Evolutionary conservation across 2,329 filamentous ascomycete species (phyloP), one percentile per base, ranked within the genome.

Genomic region (Myrmaecium sp.): DNA sequence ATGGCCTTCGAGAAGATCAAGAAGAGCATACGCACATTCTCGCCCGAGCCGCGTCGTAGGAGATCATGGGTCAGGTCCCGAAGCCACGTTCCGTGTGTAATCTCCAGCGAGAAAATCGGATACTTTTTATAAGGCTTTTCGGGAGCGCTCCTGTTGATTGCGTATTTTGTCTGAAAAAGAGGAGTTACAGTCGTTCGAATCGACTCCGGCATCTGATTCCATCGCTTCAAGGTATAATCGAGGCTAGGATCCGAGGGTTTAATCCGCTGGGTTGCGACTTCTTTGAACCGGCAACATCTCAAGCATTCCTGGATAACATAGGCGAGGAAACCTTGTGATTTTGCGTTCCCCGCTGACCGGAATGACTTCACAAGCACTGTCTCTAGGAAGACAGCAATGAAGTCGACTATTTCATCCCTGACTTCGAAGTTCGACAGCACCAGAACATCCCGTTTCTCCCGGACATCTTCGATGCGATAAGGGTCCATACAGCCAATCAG

Each of bases 241-340:
- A n/a, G n/a, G n/a, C n/a, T n/a, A n/a, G n/a, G n/a, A n/a, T n/a
- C n/a, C n/a, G n/a, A n/a, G n/a, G n/a, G n/a, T n/a, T n/a, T n/a
- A n/a, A n/a, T n/a, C n/a, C n/a, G n/a, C n/a, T n/a, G n/a, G n/a
- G 56, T 55, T 20, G 62, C 55, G 12, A 60, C 68, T 7, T 65
- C 58, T 31, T 63, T 72, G 42, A 94, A 74, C 15, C 77, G 74
- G 42, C 78, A 81, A 37, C 75, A 71, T 23, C 74, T 73, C 3
- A 95, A 64, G 21, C 95, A 64, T 41, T 92, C 77, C 50, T 99
- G 89, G 73, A 98, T 94, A 2, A 77, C 80, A 51, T 79, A 98
- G 2, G 86, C 86, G 11, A 99, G 62, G 44, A 91, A 93, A 0
- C 83, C 84, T 49, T 95, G 89, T 5, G 83, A 66, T 36, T 72